Conservation (phyloP, 192 early-diverging fungal species). For the Podila epigama region DNA sequence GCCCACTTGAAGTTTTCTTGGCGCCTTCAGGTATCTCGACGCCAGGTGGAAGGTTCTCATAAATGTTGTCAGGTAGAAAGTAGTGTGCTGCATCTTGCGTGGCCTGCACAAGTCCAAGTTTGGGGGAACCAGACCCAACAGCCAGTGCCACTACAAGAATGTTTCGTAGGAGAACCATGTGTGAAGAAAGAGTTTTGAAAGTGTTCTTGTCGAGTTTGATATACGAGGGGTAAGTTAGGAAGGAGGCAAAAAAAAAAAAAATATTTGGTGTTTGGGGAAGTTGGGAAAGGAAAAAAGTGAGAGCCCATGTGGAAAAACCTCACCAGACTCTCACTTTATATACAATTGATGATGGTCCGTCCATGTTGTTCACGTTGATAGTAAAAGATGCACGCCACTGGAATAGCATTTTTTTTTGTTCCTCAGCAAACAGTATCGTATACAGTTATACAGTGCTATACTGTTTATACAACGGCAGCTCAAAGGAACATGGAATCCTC, state of each 20-base stretch:
- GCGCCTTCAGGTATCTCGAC: conserved; percentile 4
- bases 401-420: too few species aligned
- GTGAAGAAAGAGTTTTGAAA: background rate
- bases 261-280: background rate
- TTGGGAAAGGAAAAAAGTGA: background rate
- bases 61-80: conserved; percentile 37
- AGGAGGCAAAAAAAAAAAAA: background rate
- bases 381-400: too few species aligned
- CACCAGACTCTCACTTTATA: too few species aligned
- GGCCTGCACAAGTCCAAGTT: conserved; percentile 6
- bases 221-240: too few species aligned
- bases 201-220: background rate
- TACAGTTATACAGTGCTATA: too few species aligned
- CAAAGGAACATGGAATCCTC: too few species aligned
- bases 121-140: background rate
- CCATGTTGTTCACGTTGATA: too few species aligned
- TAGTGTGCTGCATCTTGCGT: conserved; percentile 25
- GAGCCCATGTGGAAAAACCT: too few species aligned
- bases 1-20: background rate
- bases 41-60: conserved; percentile 41
- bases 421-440: too few species aligned
- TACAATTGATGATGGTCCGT: too few species aligned
- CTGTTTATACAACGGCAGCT: too few species aligned
- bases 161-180: conserved; percentile 3
- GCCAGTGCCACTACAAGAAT: conserved; percentile 5